Percentiles rank a stretch among this genome's conserved stretches.
These are phyloP conservation scores for Pestalotiopsis sp. DNA, from an alignment of 2,329 filamentous ascomycete genomes.

Conservation along the genomic window DNA sequence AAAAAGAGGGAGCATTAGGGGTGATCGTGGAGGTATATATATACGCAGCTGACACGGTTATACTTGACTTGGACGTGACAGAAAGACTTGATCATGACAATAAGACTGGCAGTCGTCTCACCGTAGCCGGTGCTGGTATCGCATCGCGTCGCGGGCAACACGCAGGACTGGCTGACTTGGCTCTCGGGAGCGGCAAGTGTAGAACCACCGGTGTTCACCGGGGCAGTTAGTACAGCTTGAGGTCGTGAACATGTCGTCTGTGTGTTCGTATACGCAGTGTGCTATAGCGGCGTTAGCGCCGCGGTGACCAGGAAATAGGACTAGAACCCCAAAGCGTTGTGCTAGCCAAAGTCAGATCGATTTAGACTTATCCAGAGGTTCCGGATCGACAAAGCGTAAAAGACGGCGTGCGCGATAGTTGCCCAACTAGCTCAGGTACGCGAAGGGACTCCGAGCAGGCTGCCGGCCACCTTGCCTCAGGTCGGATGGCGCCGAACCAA, in stretches of 20 bases:
- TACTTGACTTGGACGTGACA: neutral
- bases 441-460: neutral
- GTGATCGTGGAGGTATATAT: constrained; percentile 1
- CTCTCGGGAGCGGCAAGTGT: neutral
- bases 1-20: neutral
- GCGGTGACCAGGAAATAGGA: neutral
- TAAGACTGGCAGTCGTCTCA: too few species aligned
- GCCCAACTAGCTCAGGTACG: constrained; percentile 5
- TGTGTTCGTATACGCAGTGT: constrained; percentile 2
- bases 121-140: neutral
- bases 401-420: neutral
- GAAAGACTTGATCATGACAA: neutral
- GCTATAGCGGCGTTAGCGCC: neutral
- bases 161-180: neutral
- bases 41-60: neutral
- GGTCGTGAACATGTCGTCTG: neutral
- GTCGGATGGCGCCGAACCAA: neutral
- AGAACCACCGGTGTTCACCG: neutral
- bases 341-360: constrained; percentile 5
- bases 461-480: neutral
- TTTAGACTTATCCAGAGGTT: constrained; percentile 1
- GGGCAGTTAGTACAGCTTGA: neutral
- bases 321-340: neutral
- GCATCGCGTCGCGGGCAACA: neutral
- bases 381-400: constrained; percentile 1